Evolutionary conservation across 208 protist species (phyloP), one percentile per base, ranked within the genome.

Genomic region (Crithidia sp.): DNA sequence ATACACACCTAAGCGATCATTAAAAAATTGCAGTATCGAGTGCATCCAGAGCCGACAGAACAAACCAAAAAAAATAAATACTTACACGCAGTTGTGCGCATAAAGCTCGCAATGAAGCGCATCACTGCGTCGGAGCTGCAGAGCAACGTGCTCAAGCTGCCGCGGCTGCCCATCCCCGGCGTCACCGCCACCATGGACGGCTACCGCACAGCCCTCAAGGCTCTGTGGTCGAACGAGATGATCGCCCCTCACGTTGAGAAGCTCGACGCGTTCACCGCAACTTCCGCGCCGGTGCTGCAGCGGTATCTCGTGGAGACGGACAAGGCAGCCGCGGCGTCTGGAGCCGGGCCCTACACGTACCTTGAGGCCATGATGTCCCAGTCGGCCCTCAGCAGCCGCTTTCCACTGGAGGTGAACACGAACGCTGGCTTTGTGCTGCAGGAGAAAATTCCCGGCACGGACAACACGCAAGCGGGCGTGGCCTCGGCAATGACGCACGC

Each of bases 131-230:
- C 74, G 40, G 85, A 94, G 68, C 74, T 92, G 12, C 65, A 83
- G 17, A 67, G 81, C 60, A 97, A 97, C 69, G 87, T 93, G 44
- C 85, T 96, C 54, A 63, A 81, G 50, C 72, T 97, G 36, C 91
- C 86, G 9, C 85, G 94, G 1, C 79, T 96, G 47, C 89, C 91
- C 2, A 86, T 97, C 49, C 94, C 94, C 0, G 56, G 82, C 4
- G 56, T 97, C 6, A 79, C 67, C 4, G 53, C 74, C 14, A 94
- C 92, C 8, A 67, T 82, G 39, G 79, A 89, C 17, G 81, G 86
- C 41, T 96, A 97, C 60, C 77, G 83, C 19, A 40, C 77, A 0
- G 74, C 77, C n/a, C 68, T 97, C 55, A 17, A 58, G 7, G 78
- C 90, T 4, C 78, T 97, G 2, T 91, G 92, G 74, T 71, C 85